A percentile compares a stretch with the other conserved stretches of the same genome.
Conservation (phyloP, 1,284 basidiomycete genomes). For the Ganoderma sp. region DNA sequence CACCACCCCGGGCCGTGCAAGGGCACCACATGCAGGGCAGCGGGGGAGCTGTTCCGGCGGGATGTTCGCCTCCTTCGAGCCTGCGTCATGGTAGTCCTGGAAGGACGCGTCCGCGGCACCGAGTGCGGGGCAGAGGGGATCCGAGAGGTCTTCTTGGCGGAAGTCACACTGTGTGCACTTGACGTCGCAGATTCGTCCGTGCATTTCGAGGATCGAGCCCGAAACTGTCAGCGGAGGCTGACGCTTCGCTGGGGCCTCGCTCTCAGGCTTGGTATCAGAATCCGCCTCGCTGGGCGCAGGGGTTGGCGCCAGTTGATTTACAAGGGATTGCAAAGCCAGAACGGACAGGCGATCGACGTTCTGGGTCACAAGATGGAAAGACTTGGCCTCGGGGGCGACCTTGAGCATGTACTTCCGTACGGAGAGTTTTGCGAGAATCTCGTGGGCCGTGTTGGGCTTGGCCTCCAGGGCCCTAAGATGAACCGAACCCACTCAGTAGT, state of each 20-base stretch:
- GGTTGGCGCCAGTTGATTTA: not conserved
- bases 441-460: constrained; percentile 45
- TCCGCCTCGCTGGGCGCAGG: not conserved
- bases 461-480: constrained; percentile 37
- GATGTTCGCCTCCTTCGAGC: constrained; percentile 30
- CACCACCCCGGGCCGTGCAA: constrained; percentile 48
- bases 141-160: constrained; percentile 29
- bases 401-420: constrained; percentile 29
- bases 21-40: constrained; percentile 40
- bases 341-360: constrained; percentile 48
- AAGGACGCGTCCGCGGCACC: constrained; percentile 29
- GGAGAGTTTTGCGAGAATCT: constrained; percentile 40
- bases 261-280: not conserved
- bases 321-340: constrained; percentile 34
- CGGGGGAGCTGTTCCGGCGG: constrained; percentile 41
- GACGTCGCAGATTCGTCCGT: constrained; percentile 43
- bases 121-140: constrained; percentile 42
- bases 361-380: constrained; percentile 46
- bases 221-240: not conserved
- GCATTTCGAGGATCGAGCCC: constrained; percentile 41
- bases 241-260: not conserved
- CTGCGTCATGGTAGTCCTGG: constrained; percentile 30
- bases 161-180: constrained; percentile 29
- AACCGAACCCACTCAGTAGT: not conserved
- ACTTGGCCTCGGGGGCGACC: constrained; percentile 34